Base-by-base conservation (phyloP, 164 flowering plant species). In the Malania oleifera region DNA sequence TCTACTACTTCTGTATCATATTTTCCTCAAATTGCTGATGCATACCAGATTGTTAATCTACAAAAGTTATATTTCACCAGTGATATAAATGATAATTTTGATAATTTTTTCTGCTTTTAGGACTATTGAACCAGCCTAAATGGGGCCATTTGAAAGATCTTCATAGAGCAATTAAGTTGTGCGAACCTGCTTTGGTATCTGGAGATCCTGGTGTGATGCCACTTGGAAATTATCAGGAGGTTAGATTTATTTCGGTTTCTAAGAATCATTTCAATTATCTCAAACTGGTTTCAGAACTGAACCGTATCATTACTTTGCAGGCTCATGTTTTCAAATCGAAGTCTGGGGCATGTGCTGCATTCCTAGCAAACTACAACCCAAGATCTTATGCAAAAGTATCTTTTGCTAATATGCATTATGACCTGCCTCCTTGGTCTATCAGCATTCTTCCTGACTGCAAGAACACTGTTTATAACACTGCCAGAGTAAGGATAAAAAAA, bases 401-500 rank as follows among this genome's bases (percentile, higher is more conserved):
- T 25, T 83, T 77, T 56, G 58, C 72, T n/a, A 75, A 81, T 48
- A 60, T 20, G 77, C 85, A 80, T 65, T 83, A 86, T 65, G 77
- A 83, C 59, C 53, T 86, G 47, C 92, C 92, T 63, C 92, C 92
- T 34, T 86, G 92, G 92, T 86, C 92, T 40, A 77, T 85, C 48
- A 83, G 89, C 81, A 82, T 86, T 40, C 87, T 86, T 61, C 92
- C 92, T 7, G 89, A 86, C 61, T 86, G 92, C 85, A 80, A 82
- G 69, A 75, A 81, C 70, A 83, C 89, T 7, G 87, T 71, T 48
- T 83, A 75, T 49, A 86, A 86, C 62, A 86, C 89, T 43, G 92
- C 92, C 52, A 78, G 86, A 79, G 92, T 86, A 61, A 80, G 90
- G 20, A 24, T 5, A 23, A 24, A 4, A 43, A 56, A 43, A 34